Evolutionary conservation across 805 yeast species (phyloP), one percentile per base, ranked within the genome.

Genomic region (Teunomyces pallodes): DNA sequence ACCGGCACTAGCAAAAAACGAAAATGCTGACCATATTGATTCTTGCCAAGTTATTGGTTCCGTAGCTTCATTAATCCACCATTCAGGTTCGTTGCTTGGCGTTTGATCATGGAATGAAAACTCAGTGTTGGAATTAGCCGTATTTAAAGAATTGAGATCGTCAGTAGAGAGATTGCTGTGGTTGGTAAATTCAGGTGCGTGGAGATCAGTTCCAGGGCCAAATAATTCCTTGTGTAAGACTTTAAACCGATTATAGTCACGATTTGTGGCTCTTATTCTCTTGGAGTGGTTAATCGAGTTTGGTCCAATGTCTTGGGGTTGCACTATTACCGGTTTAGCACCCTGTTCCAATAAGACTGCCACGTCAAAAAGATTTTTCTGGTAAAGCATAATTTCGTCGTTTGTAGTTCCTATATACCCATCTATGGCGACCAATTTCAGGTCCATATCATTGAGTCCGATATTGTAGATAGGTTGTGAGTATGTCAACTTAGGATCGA

Each of bases 1-100:
- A 7, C 94, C 96, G 1, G 94, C 92, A 28, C 87, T 78, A 2
- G 96, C 96, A 90, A 92, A 87, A 94, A 94, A 87, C 16, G 86
- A 69, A 49, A 87, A 77, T 0, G 90, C 90, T 46, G 79, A 72
- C 87, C 87, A 83, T 1, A 83, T 69, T 36, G 78, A 69, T 54
- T 82, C 84, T 46, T 73, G 70, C 78, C 87, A 76, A 1, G 86
- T 74, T 17, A 74, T 61, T 1, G 82, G 71, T 43, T 77, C 81
- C 1, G 79, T 70, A 9, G 74, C 72, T 3, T 60, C 57, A 2
- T 61, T 55, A 9, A 59, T 46, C 81, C 81, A 76, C 80, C 79
- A 74, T 30, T 58, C 54, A 1, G 76, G 76, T 46, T 67, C 69
- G 43, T 58, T 46, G 28, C 41, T 31, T 8, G 13, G 35, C 9